Evolutionary conservation across 106 monocot genomes (phyloP).

Genomic region (Gastrodia elata): DNA sequence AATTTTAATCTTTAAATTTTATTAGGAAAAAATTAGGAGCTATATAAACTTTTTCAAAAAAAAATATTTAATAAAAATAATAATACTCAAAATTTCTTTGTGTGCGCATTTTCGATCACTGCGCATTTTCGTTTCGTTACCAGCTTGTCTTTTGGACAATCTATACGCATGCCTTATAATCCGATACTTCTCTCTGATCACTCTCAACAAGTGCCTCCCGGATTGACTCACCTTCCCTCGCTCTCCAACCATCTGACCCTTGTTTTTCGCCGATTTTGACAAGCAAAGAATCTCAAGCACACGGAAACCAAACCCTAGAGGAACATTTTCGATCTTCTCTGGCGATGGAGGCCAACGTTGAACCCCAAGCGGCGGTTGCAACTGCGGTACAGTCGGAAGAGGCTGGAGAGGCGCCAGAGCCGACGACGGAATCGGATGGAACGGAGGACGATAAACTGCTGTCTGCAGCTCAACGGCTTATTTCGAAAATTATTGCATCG

Average conservation of each 20-base stretch:
- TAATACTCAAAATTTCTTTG: too few relatives aligned
- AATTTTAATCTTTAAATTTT: too few relatives aligned
- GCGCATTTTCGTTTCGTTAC: too few relatives aligned
- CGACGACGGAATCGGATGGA: constrained; percentile 12
- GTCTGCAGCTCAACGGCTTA: constrained; percentile 51
- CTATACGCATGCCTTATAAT: too few relatives aligned
- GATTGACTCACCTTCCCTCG: too few relatives aligned
- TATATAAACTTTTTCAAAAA: too few relatives aligned
- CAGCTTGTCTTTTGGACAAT: too few relatives aligned
- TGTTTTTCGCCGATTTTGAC: not conserved
- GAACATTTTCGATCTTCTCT: not conserved
- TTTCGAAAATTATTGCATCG: constrained; percentile 45
- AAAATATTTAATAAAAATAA: too few relatives aligned
- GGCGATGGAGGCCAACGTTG: constrained; percentile 14
- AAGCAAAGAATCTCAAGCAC: not conserved
- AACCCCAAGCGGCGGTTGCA: constrained; percentile 1
- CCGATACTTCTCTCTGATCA: too few relatives aligned
- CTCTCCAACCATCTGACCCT: not conserved
- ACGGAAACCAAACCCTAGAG: not conserved
- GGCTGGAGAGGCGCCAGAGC: not conserved
- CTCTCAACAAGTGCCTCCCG: too few relatives aligned
- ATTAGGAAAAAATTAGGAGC: too few relatives aligned
- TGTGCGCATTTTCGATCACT: too few relatives aligned
- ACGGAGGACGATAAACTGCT: constrained; percentile 47
- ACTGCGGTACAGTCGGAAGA: constrained; percentile 8